Conservation (phyloP, 768 basidiomycete species). For the Tulasnella calospora region DNA sequence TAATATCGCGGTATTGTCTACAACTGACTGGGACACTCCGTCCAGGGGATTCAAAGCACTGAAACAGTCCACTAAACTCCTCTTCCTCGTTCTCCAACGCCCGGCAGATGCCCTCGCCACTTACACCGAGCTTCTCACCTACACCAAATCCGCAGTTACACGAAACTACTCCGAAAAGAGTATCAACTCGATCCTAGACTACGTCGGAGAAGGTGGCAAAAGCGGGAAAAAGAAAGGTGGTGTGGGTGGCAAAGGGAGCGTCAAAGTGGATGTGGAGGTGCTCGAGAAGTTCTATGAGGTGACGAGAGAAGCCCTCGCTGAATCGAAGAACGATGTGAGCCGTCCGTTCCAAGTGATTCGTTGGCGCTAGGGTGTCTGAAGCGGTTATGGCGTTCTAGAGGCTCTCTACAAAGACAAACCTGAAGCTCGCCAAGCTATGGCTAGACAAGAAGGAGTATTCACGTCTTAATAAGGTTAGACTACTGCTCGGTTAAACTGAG, state of each 20-base stretch:
- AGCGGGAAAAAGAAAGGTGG: constrained; percentile 55
- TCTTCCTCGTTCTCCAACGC: constrained; percentile 72
- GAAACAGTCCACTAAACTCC: constrained; percentile 93
- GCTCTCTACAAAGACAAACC: constrained; percentile 88
- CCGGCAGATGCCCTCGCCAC: constrained; percentile 81
- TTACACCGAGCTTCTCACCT: constrained; percentile 80
- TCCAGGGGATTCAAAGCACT: constrained; percentile 96
- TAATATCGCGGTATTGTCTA: not conserved
- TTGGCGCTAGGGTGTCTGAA: not conserved
- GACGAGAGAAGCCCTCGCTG: constrained; percentile 82
- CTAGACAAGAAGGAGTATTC: constrained; percentile 87
- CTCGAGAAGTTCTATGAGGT: constrained; percentile 94
- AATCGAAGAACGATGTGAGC: constrained; percentile 91
- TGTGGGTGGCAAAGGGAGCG: constrained; percentile 54
- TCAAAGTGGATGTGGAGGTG: constrained; percentile 57
- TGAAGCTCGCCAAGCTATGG: constrained; percentile 97
- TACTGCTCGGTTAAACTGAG: constrained; percentile 23
- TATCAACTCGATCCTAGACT: constrained; percentile 97
- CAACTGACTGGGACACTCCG: constrained; percentile 1
- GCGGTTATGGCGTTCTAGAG: constrained; percentile 48
- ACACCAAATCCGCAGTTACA: constrained; percentile 93
- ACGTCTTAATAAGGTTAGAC: constrained; percentile 68
- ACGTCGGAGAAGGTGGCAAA: constrained; percentile 80
- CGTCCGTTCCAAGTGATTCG: not conserved
- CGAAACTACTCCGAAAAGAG: constrained; percentile 97